Evolutionary conservation across 331 rosid genomes (phyloP).

Genomic region (Acacia concinna): DNA sequence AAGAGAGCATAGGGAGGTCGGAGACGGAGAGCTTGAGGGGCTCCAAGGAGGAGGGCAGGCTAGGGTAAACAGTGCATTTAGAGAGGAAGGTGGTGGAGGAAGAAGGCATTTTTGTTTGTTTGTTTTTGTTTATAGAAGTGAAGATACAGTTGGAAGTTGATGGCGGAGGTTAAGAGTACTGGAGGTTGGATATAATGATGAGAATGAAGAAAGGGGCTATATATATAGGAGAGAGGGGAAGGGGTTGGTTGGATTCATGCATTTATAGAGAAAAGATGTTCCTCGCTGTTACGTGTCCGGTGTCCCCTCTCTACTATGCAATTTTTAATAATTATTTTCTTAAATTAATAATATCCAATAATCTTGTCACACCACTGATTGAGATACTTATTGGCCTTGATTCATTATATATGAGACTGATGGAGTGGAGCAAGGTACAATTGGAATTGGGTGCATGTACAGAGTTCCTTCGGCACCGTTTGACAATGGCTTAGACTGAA

Average conservation of each 20-base stretch:
- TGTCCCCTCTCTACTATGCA: background rate
- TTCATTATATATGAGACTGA: background rate
- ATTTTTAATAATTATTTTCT: background rate
- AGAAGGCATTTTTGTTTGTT: conserved; percentile 50
- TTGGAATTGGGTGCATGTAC: background rate
- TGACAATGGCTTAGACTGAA: too few relatives aligned
- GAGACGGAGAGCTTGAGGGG: conserved; percentile 69
- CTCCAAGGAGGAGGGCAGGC: conserved; percentile 35
- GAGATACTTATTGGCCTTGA: background rate
- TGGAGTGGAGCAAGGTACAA: background rate
- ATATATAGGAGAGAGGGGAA: background rate
- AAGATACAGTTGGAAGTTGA: conserved; percentile 1
- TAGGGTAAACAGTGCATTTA: conserved; percentile 49
- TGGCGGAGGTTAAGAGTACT: background rate
- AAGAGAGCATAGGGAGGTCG: conserved; percentile 75
- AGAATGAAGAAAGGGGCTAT: background rate
- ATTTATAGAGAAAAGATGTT: background rate
- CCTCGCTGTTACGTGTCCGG: background rate
- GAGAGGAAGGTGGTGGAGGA: conserved; percentile 47
- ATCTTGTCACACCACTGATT: background rate
- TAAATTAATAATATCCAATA: background rate
- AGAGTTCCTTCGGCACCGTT: too few relatives aligned
- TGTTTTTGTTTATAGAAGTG: background rate
- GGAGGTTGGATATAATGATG: background rate
- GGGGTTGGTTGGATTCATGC: conserved; percentile 43